Conservation (phyloP, 495 filamentous ascomycete genomes). For the Podospora didyma region DNA sequence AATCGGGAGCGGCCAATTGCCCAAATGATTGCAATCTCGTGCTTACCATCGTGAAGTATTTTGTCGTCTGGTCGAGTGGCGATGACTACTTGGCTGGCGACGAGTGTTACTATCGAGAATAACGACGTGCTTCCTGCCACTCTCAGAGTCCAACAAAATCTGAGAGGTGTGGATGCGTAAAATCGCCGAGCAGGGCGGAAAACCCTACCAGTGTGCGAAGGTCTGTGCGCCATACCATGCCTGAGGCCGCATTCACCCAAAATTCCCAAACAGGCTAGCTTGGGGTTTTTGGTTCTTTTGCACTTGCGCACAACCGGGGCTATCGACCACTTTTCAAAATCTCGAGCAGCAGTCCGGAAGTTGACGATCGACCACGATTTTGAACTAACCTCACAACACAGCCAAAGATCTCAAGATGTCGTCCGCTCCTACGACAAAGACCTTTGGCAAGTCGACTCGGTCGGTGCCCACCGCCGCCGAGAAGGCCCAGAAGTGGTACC, state of each 20-base stretch:
- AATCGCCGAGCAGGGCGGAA: constrained; percentile 30
- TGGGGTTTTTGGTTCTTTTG: constrained; percentile 34
- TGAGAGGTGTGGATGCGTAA: constrained; percentile 33
- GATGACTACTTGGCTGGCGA: constrained; percentile 29
- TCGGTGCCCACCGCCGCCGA: constrained; percentile 74
- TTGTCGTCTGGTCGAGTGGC: constrained; percentile 29
- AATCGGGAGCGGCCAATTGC: background rate
- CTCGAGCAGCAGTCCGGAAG: constrained; percentile 30
- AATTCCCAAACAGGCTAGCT: constrained; percentile 30
- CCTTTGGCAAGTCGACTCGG: constrained; percentile 95
- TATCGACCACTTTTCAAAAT: constrained; percentile 32
- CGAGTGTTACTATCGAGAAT: constrained; percentile 25
- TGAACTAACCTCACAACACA: constrained; percentile 37
- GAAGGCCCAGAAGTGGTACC: constrained; percentile 99
- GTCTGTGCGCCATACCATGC: constrained; percentile 18
- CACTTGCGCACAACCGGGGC: constrained; percentile 32
- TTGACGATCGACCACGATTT: constrained; percentile 33
- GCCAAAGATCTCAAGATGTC: constrained; percentile 58
- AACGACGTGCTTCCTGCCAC: constrained; percentile 17
- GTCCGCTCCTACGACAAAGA: constrained; percentile 73
- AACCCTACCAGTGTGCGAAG: constrained; percentile 26
- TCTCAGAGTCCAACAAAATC: constrained; percentile 28
- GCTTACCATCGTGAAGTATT: constrained; percentile 29
- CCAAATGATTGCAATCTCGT: background rate
- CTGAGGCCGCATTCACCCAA: constrained; percentile 6